phyloP scores from a whole-genome alignment of 2,329 filamentous ascomycete genomes.

The Curvularia eragrostidis region DNA sequence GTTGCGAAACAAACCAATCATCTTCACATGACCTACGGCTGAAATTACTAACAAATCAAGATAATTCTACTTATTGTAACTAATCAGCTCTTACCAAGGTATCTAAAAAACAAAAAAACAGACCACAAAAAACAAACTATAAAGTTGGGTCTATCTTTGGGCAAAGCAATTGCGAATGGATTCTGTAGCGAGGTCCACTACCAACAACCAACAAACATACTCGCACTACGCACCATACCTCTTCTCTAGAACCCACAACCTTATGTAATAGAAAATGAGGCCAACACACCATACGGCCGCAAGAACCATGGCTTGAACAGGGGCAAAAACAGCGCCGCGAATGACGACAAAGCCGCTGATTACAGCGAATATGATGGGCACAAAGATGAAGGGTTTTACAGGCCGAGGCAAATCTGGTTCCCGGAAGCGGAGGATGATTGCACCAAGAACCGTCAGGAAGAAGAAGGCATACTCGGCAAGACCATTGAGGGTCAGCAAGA shows the following conservation, averaged over 20 bases:
- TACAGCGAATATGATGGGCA: constrained; percentile 62
- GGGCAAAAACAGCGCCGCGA: constrained; percentile 46
- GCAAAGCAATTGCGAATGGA: not conserved
- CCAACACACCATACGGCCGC: constrained; percentile 42
- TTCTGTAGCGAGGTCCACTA: not conserved
- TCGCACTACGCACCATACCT: not conserved
- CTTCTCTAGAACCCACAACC: constrained; percentile 17
- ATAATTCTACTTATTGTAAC: not conserved
- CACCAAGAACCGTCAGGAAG: constrained; percentile 68
- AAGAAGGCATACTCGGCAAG: constrained; percentile 65
- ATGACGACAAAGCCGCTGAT: constrained; percentile 58
- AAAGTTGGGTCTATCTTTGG: not conserved
- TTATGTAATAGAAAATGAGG: constrained; percentile 23
- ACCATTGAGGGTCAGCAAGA: constrained; percentile 61
- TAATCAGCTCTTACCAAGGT: not conserved
- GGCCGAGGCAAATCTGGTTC: constrained; percentile 63
- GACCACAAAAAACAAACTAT: too few species aligned
- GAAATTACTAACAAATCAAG: not conserved
- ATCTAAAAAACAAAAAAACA: too few species aligned
- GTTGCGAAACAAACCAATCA: not conserved
- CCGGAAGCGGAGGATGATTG: constrained; percentile 63
- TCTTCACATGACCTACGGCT: not conserved
- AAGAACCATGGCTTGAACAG: constrained; percentile 40
- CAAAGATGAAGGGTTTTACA: constrained; percentile 63
- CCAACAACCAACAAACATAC: not conserved